Percentiles rank a stretch among this genome's conserved stretches.
phyloP scores from a whole-genome alignment of 345 rosid species.

The Garcia nutans region DNA sequence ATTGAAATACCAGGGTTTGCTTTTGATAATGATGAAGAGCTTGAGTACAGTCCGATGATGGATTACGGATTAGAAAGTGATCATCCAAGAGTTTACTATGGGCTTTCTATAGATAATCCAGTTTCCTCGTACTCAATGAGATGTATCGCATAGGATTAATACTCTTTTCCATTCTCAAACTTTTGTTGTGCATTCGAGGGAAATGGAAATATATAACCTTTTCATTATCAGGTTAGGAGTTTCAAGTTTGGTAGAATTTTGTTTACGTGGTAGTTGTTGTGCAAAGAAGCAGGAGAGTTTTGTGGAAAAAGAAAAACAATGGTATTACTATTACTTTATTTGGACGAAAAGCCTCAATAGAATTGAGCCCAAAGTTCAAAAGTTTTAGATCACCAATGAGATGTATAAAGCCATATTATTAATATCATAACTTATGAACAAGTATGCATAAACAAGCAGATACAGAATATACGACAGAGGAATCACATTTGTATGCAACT shows the following conservation, averaged over 20 bases:
- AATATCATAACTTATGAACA: too few species aligned
- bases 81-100: conserved; percentile 39
- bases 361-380: too few species aligned
- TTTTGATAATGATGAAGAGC: conserved; percentile 51
- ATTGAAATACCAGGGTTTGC: conserved; percentile 59
- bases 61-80: conserved; percentile 72
- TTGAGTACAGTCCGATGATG: conserved; percentile 44
- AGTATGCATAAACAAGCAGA: too few species aligned
- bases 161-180: background rate
- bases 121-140: conserved; percentile 48
- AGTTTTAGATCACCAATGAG: too few species aligned
- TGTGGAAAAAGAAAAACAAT: background rate
- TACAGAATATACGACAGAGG: too few species aligned
- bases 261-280: background rate
- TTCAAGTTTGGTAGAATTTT: background rate
- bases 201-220: background rate
- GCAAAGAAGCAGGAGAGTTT: background rate
- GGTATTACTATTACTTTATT: too few species aligned
- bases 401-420: too few species aligned
- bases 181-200: background rate
- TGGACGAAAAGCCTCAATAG: too few species aligned
- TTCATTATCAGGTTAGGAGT: background rate
- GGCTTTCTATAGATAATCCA: conserved; percentile 30
- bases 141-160: conserved; percentile 48
- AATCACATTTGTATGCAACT: too few species aligned